Evolutionary conservation across 306 rosid species (phyloP).

Genomic region (Rosa persica): DNA sequence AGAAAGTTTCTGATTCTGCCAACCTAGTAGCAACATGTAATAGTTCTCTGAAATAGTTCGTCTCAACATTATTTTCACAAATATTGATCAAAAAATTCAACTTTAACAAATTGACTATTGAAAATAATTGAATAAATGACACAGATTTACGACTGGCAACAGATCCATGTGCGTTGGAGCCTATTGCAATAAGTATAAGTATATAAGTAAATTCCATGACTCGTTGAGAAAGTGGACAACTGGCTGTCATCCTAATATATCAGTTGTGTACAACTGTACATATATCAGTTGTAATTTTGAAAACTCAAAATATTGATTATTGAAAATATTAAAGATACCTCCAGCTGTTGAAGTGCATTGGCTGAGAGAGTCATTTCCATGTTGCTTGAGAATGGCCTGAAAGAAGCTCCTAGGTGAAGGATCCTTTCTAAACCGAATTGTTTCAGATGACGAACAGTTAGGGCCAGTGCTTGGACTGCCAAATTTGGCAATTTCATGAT

Average conservation of each 20-base stretch:
- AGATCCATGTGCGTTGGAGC: too few species aligned
- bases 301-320: slow-evolving; percentile 11
- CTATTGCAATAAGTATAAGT: not conserved
- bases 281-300: not conserved
- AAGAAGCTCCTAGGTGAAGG: slow-evolving; percentile 62
- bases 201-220: not conserved
- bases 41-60: not conserved
- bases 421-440: slow-evolving; percentile 85
- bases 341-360: slow-evolving; percentile 87
- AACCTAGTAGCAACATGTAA: not conserved
- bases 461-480: slow-evolving; percentile 83
- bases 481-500: slow-evolving; percentile 72
- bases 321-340: slow-evolving; percentile 44
- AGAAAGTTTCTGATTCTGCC: not conserved
- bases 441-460: slow-evolving; percentile 71
- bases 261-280: not conserved
- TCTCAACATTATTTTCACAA: not conserved
- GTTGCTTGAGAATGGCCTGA: slow-evolving; percentile 78
- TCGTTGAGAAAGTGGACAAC: not conserved
- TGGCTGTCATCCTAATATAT: not conserved
- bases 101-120: not conserved
- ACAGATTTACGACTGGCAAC: not conserved
- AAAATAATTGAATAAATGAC: not conserved
- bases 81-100: not conserved
- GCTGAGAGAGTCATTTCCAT: slow-evolving; percentile 83